Evolutionary conservation across 805 yeast genomes (phyloP).

Genomic region (Metschnikowia borealis): DNA sequence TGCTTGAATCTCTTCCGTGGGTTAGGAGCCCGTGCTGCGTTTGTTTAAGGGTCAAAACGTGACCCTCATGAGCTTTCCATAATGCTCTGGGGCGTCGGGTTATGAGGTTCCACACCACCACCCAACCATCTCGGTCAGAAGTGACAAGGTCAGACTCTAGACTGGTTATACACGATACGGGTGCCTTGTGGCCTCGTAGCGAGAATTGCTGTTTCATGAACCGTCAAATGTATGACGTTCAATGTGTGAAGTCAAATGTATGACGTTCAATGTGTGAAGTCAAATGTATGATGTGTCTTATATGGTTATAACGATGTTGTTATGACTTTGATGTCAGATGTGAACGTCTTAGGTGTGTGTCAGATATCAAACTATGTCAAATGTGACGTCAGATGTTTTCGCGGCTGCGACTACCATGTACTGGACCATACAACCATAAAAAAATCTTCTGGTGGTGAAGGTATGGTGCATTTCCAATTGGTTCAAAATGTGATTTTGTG

Average conservation of each 20-base stretch:
- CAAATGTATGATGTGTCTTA: too few species aligned
- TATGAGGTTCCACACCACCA: slow-evolving; percentile 61
- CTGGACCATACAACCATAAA: too few species aligned
- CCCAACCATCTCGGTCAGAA: slow-evolving; percentile 60
- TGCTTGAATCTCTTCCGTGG: slow-evolving; percentile 64
- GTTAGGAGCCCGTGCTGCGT: slow-evolving; percentile 39
- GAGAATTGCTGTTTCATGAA: slow-evolving; percentile 8
- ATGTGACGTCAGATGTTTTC: not conserved
- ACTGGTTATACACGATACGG: slow-evolving; percentile 13
- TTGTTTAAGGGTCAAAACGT: slow-evolving; percentile 45
- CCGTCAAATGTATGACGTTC: not conserved
- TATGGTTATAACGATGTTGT: too few species aligned
- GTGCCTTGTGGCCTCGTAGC: slow-evolving; percentile 16
- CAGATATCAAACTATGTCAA: not conserved
- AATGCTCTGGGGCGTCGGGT: slow-evolving; percentile 51
- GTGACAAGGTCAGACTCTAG: slow-evolving; percentile 33
- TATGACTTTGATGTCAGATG: not conserved
- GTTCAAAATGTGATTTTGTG: too few species aligned
- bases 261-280: too few species aligned
- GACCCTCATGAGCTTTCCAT: slow-evolving; percentile 58
- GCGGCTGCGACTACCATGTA: not conserved
- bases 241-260: too few species aligned
- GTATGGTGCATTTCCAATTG: too few species aligned
- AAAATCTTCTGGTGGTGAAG: too few species aligned
- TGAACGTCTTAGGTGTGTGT: not conserved